Conservation (phyloP, 257 asterid genomes). For the Solanum medicagineum region DNA sequence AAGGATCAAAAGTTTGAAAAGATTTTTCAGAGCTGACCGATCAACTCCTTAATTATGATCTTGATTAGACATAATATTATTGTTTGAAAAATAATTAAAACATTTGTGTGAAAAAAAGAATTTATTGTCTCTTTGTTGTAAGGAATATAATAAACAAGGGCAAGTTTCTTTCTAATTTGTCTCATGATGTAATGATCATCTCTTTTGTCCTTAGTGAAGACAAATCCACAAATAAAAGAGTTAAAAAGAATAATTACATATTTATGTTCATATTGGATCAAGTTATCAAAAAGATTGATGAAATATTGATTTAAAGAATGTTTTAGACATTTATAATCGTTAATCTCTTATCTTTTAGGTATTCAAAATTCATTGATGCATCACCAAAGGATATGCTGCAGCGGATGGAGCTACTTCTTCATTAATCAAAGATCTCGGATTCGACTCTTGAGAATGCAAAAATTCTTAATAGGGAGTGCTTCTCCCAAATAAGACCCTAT, state of each 20-base stretch:
- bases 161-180: background rate
- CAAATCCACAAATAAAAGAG: background rate
- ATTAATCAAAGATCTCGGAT: no score
- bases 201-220: background rate
- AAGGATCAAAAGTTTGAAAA: background rate
- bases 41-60: background rate
- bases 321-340: no score
- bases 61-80: background rate
- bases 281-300: background rate
- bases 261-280: background rate
- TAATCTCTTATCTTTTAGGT: no score
- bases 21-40: background rate
- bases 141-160: background rate
- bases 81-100: background rate
- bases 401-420: fast-evolving
- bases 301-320: no score
- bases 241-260: background rate
- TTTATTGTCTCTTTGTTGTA: background rate
- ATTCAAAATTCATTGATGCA: no score
- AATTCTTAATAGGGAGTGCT: no score
- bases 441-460: no score
- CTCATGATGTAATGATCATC: background rate
- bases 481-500: no score
- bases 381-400: no score
- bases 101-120: background rate